Evolutionary conservation across 352 stramenopile species (phyloP).

Genomic region (Globisporangium paddicum): DNA sequence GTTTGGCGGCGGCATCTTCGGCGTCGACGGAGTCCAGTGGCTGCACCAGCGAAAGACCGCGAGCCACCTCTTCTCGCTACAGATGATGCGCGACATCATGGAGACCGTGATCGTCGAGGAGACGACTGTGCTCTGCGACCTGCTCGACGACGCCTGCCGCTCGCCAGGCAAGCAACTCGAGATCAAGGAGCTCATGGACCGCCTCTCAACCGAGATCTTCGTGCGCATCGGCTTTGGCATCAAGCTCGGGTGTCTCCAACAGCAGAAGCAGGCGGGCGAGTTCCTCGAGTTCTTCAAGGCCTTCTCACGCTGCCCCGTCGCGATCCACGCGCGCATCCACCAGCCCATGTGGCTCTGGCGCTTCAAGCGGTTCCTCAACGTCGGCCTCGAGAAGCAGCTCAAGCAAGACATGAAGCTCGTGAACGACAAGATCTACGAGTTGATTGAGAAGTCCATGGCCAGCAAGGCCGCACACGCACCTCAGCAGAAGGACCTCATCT

Average conservation of each 20-base stretch:
- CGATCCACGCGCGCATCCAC: slow-evolving; percentile 29
- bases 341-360: slow-evolving; percentile 41
- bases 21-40: slow-evolving; percentile 57
- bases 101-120: slow-evolving; percentile 33
- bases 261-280: slow-evolving; percentile 21
- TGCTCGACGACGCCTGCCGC: slow-evolving; percentile 12
- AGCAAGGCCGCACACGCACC: slow-evolving; percentile 12
- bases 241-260: slow-evolving; percentile 27
- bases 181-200: slow-evolving; percentile 37
- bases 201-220: slow-evolving; percentile 64
- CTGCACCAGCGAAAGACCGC: slow-evolving; percentile 68
- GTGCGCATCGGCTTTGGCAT: slow-evolving; percentile 65
- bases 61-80: slow-evolving; percentile 84
- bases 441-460: slow-evolving; percentile 38
- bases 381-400: slow-evolving; percentile 31
- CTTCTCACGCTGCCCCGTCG: slow-evolving; percentile 25
- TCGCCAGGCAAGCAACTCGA: slow-evolving; percentile 18
- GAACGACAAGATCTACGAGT: slow-evolving; percentile 34
- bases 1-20: slow-evolving; percentile 71
- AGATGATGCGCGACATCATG: slow-evolving; percentile 53
- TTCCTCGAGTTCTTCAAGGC: slow-evolving; percentile 34
- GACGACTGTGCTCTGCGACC: slow-evolving; percentile 22
- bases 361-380: slow-evolving; percentile 24
- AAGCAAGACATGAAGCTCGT: slow-evolving; percentile 26
- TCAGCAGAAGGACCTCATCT: slow-evolving; percentile 28